A percentile compares a stretch with the other conserved stretches of the same genome.
Evolutionary conservation across 1,284 basidiomycete genomes (phyloP).

Genomic region (Grifola frondosa): DNA sequence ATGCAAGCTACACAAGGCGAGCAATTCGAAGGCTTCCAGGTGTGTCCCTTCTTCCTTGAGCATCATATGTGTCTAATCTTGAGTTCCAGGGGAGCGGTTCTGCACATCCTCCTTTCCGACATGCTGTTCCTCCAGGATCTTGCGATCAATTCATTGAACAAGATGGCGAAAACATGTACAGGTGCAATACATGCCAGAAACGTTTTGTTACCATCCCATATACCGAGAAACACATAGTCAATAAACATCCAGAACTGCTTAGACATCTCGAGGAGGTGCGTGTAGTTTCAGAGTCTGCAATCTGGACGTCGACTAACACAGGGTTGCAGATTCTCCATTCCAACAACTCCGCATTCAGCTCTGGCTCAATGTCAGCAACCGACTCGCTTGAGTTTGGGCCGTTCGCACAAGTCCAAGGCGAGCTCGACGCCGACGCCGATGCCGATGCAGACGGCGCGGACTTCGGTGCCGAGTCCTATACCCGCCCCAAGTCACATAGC

Average conservation of each 20-base stretch:
- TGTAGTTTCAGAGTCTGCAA: too few species aligned
- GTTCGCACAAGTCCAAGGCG: constrained; percentile 29
- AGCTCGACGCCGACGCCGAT: constrained; percentile 22
- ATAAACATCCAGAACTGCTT: too few species aligned
- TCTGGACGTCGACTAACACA: too few species aligned
- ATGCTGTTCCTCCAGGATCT: constrained; percentile 17
- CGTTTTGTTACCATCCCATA: too few species aligned
- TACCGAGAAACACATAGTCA: too few species aligned
- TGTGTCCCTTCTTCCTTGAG: constrained; percentile 28
- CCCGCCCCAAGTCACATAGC: constrained; percentile 34
- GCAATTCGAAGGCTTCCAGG: constrained; percentile 62
- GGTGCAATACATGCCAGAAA: too few species aligned
- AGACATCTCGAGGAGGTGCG: too few species aligned
- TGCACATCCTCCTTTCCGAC: constrained; percentile 13
- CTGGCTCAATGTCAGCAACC: constrained; percentile 19
- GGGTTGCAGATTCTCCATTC: too few species aligned
- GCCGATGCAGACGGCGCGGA: constrained; percentile 53
- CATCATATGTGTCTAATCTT: not conserved
- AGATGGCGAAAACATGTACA: too few species aligned
- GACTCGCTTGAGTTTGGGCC: constrained; percentile 39
- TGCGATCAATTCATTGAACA: too few species aligned
- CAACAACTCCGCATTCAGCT: constrained; percentile 16
- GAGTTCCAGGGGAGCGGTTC: constrained; percentile 32
- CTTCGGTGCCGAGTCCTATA: constrained; percentile 57
- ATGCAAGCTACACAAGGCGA: constrained; percentile 23